Evolutionary conservation across 2,329 filamentous ascomycete species (phyloP).

Genomic region (Leptographium galeiforme): DNA sequence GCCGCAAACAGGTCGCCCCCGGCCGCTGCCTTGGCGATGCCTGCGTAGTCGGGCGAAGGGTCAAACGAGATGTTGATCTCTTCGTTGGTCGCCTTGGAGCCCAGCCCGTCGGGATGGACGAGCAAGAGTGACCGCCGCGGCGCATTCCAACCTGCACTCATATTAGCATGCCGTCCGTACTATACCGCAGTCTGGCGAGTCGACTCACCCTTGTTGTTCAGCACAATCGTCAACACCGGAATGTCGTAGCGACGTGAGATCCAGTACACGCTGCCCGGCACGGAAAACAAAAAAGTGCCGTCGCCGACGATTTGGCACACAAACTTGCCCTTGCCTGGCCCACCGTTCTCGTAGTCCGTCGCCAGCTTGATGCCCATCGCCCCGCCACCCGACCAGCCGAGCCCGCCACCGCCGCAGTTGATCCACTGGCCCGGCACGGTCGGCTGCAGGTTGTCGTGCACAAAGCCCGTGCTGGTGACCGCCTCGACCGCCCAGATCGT

Average conservation of each 20-base stretch:
- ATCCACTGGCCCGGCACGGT: conserved; percentile 38
- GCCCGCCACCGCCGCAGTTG: conserved; percentile 38
- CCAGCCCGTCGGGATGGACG: conserved; percentile 44
- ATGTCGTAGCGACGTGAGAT: conserved; percentile 32
- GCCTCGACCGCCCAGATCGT: conserved; percentile 65
- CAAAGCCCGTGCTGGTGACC: conserved; percentile 53
- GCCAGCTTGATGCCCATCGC: conserved; percentile 36
- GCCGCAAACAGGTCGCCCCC: conserved; percentile 39
- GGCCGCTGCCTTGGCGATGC: conserved; percentile 46
- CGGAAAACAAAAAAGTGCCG: conserved; percentile 34
- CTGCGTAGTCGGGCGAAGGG: conserved; percentile 43
- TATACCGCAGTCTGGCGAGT: neutral
- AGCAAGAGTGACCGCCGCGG: conserved; percentile 42
- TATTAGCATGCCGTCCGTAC: neutral
- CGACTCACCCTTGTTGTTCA: conserved; percentile 36
- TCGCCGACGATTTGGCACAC: conserved; percentile 37
- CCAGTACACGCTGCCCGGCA: conserved; percentile 35
- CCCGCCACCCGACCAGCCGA: conserved; percentile 40
- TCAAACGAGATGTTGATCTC: conserved; percentile 50
- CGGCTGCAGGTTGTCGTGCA: conserved; percentile 55
- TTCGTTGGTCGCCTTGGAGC: conserved; percentile 41
- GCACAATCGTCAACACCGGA: conserved; percentile 32
- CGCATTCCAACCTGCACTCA: conserved; percentile 42
- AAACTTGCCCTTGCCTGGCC: conserved; percentile 25
- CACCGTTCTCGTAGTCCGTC: conserved; percentile 24